Conservation (phyloP, 805 yeast species). For the Saturnispora sekii region DNA sequence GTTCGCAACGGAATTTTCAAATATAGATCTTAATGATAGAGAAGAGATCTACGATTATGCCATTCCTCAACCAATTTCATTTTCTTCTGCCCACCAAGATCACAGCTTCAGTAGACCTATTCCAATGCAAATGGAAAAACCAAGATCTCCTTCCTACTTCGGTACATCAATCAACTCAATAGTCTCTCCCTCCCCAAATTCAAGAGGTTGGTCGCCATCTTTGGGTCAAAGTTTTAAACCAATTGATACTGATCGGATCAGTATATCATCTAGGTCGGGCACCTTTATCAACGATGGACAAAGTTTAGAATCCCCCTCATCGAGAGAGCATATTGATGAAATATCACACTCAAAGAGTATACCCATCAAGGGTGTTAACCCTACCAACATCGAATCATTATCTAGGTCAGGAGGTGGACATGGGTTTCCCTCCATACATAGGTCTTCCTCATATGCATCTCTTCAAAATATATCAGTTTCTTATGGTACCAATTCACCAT, state of each 20-base stretch:
- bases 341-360: constrained; percentile 12
- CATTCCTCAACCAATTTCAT: not conserved
- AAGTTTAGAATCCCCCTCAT: not conserved
- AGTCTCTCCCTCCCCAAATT: constrained; percentile 3
- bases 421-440: constrained; percentile 15
- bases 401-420: constrained; percentile 6
- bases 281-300: not conserved
- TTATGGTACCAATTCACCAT: constrained; percentile 20
- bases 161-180: not conserved
- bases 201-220: constrained; percentile 8
- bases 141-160: constrained; percentile 16
- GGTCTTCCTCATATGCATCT: constrained; percentile 28
- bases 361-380: constrained; percentile 7
- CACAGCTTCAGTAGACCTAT: constrained; percentile 9
- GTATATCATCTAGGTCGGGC: constrained; percentile 2
- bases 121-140: constrained; percentile 11
- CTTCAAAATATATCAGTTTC: constrained; percentile 30
- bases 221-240: constrained; percentile 1
- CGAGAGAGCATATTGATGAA: not conserved
- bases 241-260: constrained; percentile 1
- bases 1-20: not conserved
- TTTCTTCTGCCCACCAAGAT: not conserved
- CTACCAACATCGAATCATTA: constrained; percentile 15
- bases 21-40: not conserved
- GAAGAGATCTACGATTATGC: not conserved